Conservation (phyloP, 164 flowering plant genomes). For the Vitis rupestris region DNA sequence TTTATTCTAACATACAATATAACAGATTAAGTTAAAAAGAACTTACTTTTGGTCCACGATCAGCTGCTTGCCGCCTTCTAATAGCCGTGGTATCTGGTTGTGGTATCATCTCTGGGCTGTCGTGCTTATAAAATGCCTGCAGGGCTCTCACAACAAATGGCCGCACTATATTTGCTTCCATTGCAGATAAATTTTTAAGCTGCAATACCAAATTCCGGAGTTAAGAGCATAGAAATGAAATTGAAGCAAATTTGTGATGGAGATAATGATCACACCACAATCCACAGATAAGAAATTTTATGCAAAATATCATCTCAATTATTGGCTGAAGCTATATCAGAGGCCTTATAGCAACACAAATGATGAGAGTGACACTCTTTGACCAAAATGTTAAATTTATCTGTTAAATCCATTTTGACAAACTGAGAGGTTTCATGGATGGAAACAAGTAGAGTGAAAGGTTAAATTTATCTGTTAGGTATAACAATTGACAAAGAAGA, state of each 20-base stretch:
- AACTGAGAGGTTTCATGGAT: no score
- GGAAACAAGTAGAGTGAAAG: no score
- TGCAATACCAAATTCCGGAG: conserved; percentile 25
- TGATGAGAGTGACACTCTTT: background rate
- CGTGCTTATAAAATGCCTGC: conserved; percentile 83
- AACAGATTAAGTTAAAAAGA: background rate
- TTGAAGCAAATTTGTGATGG: no score
- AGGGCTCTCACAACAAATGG: conserved; percentile 81
- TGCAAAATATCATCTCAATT: background rate
- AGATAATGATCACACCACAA: no score
- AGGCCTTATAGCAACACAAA: background rate
- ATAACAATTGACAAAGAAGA: no score
- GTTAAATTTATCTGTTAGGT: no score
- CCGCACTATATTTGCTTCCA: conserved; percentile 92
- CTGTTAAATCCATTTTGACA: no score
- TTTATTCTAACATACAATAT: background rate
- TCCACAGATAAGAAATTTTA: background rate
- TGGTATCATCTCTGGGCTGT: conserved; percentile 64
- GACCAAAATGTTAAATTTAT: background rate
- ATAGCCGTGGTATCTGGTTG: conserved; percentile 42
- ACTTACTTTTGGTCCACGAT: conserved; percentile 64
- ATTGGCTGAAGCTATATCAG: background rate
- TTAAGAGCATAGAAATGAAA: background rate
- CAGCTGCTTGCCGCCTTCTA: conserved; percentile 42
- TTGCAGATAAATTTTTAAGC: conserved; percentile 84